Conservation (phyloP, 345 rosid genomes). For the Boechera divaricarpa region DNA sequence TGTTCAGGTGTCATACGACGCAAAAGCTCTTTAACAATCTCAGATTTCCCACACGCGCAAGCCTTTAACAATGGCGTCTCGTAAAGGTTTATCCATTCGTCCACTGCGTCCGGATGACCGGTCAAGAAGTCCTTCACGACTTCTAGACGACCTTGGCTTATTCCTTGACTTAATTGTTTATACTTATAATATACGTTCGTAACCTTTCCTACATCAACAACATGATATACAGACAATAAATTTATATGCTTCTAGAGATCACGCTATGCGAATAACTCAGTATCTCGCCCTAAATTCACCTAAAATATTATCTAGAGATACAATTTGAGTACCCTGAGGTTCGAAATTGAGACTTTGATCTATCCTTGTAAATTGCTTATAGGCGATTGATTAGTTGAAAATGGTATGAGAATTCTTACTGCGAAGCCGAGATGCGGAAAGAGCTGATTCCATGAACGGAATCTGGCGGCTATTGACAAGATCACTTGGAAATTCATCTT, state of each 20-base stretch:
- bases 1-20: slow-evolving; percentile 49
- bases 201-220: slow-evolving; percentile 31
- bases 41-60: slow-evolving; percentile 40
- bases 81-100: slow-evolving; percentile 36
- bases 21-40: slow-evolving; percentile 39
- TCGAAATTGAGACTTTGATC: not conserved
- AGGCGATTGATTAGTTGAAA: not conserved
- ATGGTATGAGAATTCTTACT: slow-evolving; percentile 17
- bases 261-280: not conserved
- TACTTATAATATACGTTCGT: slow-evolving; percentile 37
- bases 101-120: slow-evolving; percentile 25
- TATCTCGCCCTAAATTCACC: not conserved
- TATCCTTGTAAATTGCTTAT: not conserved
- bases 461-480: slow-evolving; percentile 13
- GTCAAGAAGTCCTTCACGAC: slow-evolving; percentile 34
- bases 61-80: slow-evolving; percentile 45
- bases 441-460: slow-evolving; percentile 28
- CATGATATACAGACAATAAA: not conserved
- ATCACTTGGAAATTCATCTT: slow-evolving; percentile 23
- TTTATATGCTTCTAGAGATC: not conserved
- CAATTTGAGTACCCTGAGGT: not conserved
- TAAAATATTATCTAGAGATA: not conserved
- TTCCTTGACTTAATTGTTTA: slow-evolving; percentile 35
- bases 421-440: slow-evolving; percentile 22
- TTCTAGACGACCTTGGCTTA: slow-evolving; percentile 39